Conservation (phyloP, 2,329 filamentous ascomycete genomes). For the Phialemoniopsis sp. region DNA sequence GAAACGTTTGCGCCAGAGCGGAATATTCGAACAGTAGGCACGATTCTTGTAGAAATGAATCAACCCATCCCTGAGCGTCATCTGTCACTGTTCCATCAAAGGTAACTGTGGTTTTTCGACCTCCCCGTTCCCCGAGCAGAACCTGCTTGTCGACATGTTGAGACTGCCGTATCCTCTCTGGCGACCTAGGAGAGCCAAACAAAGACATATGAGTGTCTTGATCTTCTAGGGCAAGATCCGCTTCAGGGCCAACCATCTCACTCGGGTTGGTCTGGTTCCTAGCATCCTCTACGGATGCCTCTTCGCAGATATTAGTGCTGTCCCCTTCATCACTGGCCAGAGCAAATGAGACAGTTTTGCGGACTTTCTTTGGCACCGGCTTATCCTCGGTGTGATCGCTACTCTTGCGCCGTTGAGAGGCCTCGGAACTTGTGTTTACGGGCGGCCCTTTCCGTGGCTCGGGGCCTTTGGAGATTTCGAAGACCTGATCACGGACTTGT, state of each 20-base stretch:
- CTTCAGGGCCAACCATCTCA: background rate
- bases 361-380: background rate
- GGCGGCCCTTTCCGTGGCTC: background rate
- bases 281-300: background rate
- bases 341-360: background rate
- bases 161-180: slow-evolving; percentile 1
- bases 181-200: too few species aligned
- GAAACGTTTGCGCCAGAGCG: slow-evolving; percentile 18
- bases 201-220: too few species aligned
- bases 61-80: slow-evolving; percentile 12
- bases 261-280: background rate
- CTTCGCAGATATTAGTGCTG: too few species aligned
- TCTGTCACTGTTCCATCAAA: slow-evolving; percentile 18
- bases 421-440: background rate
- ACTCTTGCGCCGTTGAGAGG: too few species aligned
- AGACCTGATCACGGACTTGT: slow-evolving; percentile 13
- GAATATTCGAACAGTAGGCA: slow-evolving; percentile 20
- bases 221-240: too few species aligned
- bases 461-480: slow-evolving; percentile 19
- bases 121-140: slow-evolving; percentile 9
- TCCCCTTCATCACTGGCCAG: background rate
- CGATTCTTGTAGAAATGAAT: slow-evolving; percentile 14
- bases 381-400: too few species aligned
- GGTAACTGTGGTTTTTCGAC: slow-evolving; percentile 11
- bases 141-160: slow-evolving; percentile 15